Conservation (phyloP, 2,329 filamentous ascomycete genomes). For the Penicillium freii region DNA sequence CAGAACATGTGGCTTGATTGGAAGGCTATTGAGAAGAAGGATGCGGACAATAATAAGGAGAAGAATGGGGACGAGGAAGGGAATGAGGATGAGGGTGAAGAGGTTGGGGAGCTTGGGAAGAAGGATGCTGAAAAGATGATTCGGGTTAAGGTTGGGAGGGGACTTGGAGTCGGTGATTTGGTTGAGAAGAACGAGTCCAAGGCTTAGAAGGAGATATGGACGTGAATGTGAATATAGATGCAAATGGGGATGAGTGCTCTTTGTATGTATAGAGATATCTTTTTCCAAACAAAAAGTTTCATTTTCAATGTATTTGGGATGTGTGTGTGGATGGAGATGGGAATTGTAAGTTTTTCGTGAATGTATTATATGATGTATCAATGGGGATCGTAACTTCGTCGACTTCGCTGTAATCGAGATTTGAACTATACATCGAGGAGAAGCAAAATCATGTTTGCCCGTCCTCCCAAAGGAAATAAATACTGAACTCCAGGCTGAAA, state of each 20-base stretch:
- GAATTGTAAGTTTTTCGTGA: background rate
- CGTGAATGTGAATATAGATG: background rate
- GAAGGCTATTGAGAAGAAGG: slow-evolving; percentile 47
- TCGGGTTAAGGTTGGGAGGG: slow-evolving; percentile 81
- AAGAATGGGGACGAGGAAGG: slow-evolving; percentile 31
- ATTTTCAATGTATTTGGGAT: background rate
- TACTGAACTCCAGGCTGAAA: background rate
- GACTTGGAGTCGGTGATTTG: slow-evolving; percentile 68
- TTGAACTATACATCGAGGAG: background rate
- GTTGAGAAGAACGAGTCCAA: slow-evolving; percentile 48
- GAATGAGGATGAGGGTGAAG: slow-evolving; percentile 63
- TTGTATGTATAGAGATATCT: slow-evolving; percentile 6
- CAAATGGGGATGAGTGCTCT: background rate
- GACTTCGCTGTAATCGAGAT: background rate
- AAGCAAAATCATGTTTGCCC: background rate
- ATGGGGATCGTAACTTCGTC: background rate
- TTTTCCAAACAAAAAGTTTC: background rate
- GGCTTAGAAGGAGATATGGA: slow-evolving; percentile 3
- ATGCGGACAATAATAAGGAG: slow-evolving; percentile 33
- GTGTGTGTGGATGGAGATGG: background rate
- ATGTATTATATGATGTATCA: background rate
- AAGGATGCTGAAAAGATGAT: slow-evolving; percentile 62
- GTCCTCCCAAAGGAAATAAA: background rate
- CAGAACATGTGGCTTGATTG: slow-evolving; percentile 46
- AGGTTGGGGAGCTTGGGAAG: slow-evolving; percentile 64